A percentile compares a stretch with the other conserved stretches of the same genome.
Conservation (phyloP, 306 rosid species). For the Vigna angularis region DNA sequence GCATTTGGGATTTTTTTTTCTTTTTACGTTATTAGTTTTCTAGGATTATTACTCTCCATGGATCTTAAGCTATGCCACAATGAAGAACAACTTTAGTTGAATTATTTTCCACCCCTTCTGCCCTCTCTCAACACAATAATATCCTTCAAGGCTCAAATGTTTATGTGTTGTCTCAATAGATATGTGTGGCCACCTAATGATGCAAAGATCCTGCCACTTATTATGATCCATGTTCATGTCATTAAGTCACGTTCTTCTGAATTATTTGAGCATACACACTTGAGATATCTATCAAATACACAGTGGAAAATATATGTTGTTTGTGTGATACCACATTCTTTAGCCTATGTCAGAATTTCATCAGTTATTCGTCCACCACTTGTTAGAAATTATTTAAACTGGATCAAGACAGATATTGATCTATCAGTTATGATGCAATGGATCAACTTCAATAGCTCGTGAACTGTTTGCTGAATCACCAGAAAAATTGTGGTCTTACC, state of each 20-base stretch:
- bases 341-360: background rate
- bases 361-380: background rate
- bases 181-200: background rate
- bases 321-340: background rate
- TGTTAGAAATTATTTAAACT: slow-evolving; percentile 15
- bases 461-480: background rate
- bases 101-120: no score
- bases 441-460: background rate
- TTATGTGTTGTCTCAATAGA: no score
- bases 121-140: no score
- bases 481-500: slow-evolving; percentile 7
- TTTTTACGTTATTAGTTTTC: no score
- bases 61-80: no score
- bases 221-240: background rate
- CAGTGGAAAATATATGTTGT: slow-evolving; percentile 9
- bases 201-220: background rate
- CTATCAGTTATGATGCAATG: background rate
- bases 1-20: no score
- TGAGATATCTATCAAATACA: background rate
- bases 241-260: background rate
- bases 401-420: background rate
- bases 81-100: no score
- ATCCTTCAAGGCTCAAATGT: no score
- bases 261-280: background rate
- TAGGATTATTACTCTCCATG: no score